Percentiles rank a stretch among this genome's conserved stretches.
Evolutionary conservation across 768 basidiomycete species (phyloP).

Genomic region (Trametes maxima): DNA sequence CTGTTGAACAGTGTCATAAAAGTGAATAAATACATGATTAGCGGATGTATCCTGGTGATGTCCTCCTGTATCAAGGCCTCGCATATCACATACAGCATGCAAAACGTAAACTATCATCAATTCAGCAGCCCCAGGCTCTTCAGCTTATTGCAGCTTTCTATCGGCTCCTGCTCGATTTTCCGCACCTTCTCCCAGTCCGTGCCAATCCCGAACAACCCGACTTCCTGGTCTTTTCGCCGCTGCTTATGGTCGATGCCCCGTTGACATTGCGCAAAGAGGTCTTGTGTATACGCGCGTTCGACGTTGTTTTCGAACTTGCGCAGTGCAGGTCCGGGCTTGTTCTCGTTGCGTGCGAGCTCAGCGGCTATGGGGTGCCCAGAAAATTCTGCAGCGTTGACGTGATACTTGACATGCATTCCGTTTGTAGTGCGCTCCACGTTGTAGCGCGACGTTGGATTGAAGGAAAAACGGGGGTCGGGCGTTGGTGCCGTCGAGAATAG

Average conservation of each 20-base stretch:
- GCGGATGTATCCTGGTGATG: conserved; percentile 13
- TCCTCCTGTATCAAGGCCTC: background rate
- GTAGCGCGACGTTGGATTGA: conserved; percentile 59
- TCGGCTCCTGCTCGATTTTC: conserved; percentile 66
- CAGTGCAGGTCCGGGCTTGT: conserved; percentile 39
- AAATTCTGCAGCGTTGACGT: conserved; percentile 80
- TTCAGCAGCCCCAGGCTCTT: conserved; percentile 59
- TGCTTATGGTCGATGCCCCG: conserved; percentile 66
- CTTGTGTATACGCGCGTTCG: conserved; percentile 73
- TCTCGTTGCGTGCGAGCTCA: conserved; percentile 53
- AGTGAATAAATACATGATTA: conserved; percentile 23
- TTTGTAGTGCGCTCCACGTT: conserved; percentile 73
- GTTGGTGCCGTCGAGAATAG: conserved; percentile 66
- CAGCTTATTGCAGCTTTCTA: conserved; percentile 80
- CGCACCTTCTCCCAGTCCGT: conserved; percentile 91
- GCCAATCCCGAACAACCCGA: conserved; percentile 89
- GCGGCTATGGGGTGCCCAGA: conserved; percentile 77
- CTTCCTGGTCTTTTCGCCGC: conserved; percentile 70
- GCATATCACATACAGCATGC: conserved; percentile 14
- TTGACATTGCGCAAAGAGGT: conserved; percentile 73
- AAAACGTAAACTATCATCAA: conserved; percentile 27
- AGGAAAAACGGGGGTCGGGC: conserved; percentile 83
- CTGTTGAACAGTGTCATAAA: too few species aligned
- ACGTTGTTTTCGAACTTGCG: conserved; percentile 75
- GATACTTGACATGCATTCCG: conserved; percentile 75